Conservation (phyloP, 2,329 filamentous ascomycete species). For the Polychaeton citri region DNA sequence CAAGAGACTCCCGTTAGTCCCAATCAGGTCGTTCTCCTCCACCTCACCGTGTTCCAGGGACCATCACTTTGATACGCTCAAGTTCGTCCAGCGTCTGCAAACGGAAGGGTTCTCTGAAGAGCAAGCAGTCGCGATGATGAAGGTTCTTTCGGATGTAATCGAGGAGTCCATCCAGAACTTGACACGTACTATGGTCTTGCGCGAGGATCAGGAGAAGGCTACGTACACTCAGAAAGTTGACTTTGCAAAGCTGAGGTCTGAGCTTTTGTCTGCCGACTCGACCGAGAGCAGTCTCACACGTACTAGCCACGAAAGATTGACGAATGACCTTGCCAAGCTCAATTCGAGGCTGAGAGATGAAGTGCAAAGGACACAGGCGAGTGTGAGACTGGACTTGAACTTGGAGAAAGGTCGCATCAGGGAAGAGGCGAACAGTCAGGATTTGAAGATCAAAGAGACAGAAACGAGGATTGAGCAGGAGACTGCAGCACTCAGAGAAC, state of each 20-base stretch:
- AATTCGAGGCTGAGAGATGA: constrained; percentile 83
- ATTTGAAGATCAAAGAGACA: constrained; percentile 97
- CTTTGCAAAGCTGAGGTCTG: constrained; percentile 90
- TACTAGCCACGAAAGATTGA: constrained; percentile 78
- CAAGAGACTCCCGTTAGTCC: no score
- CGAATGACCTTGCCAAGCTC: constrained; percentile 89
- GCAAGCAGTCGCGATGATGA: constrained; percentile 97
- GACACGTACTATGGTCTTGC: constrained; percentile 92
- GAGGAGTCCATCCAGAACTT: constrained; percentile 97
- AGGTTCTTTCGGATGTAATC: constrained; percentile 88
- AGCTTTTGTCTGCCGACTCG: constrained; percentile 81
- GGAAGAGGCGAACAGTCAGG: constrained; percentile 91
- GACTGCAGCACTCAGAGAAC: constrained; percentile 76
- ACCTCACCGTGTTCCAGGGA: constrained; percentile 52
- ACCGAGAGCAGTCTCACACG: constrained; percentile 82
- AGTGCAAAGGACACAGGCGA: constrained; percentile 85
- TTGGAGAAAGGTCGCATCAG: constrained; percentile 92
- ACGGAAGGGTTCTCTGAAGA: constrained; percentile 90
- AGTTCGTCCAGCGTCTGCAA: constrained; percentile 84
- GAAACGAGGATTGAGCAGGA: constrained; percentile 98
- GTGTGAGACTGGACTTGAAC: constrained; percentile 83
- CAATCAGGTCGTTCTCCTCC: constrained; percentile 57
- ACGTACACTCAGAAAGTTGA: constrained; percentile 81
- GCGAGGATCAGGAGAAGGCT: constrained; percentile 78
- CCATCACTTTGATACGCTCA: constrained; percentile 96